Evolutionary conservation across 495 filamentous ascomycete species (phyloP).

Genomic region (Parmelia sp.): DNA sequence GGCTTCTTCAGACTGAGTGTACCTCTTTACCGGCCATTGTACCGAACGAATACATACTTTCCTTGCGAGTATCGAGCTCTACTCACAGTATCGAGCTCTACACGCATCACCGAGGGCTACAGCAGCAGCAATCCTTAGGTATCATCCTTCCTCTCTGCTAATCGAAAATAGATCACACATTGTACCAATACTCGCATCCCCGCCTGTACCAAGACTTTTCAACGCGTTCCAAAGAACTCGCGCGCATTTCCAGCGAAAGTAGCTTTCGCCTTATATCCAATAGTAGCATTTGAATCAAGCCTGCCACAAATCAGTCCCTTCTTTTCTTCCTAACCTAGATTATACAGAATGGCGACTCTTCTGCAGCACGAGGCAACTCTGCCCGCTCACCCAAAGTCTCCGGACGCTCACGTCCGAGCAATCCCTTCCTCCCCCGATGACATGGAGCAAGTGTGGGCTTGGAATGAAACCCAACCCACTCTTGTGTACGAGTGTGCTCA

Average conservation of each 20-base stretch:
- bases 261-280: neutral
- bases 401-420: neutral
- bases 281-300: neutral
- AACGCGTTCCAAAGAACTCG: too few relatives aligned
- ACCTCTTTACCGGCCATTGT: neutral
- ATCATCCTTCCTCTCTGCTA: neutral
- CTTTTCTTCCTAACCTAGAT: neutral
- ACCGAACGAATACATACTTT: neutral
- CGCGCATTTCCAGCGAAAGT: neutral
- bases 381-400: neutral
- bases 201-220: too few relatives aligned
- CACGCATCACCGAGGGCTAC: neutral
- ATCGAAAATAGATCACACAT: neutral
- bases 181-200: too few relatives aligned
- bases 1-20: too few relatives aligned
- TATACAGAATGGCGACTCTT: slow-evolving; percentile 1
- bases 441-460: slow-evolving; percentile 6
- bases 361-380: neutral
- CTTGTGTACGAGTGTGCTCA: slow-evolving; percentile 30
- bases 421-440: neutral
- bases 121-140: neutral
- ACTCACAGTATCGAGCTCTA: slow-evolving; percentile 1
- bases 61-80: slow-evolving; percentile 3
- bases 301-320: neutral
- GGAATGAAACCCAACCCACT: slow-evolving; percentile 3